These are phyloP conservation scores for Sinapis alba DNA, from an alignment of 441 rosid genomes.

Conservation along the genomic window DNA sequence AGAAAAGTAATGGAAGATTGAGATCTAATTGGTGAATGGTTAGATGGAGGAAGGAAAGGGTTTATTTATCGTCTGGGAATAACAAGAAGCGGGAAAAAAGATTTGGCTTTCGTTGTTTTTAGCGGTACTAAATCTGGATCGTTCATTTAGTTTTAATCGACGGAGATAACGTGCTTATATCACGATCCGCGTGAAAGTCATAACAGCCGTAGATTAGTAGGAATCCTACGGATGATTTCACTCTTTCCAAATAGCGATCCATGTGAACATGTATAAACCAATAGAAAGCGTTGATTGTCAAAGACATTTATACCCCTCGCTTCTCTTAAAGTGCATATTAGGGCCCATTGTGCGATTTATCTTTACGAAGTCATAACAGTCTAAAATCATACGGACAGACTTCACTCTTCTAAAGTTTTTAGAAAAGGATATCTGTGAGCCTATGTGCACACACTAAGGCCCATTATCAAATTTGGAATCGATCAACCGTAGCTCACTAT, in stretches of 20 bases:
- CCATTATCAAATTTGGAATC: neutral
- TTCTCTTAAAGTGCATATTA: neutral
- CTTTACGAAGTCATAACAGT: too few relatives aligned
- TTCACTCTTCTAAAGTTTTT: too few relatives aligned
- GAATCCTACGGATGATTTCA: neutral
- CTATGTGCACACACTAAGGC: neutral
- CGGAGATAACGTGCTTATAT: neutral
- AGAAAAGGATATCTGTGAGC: too few relatives aligned
- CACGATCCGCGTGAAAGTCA: slow-evolving; percentile 13
- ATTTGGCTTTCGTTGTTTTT: neutral
- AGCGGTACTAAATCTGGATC: neutral
- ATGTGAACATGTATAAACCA: slow-evolving; percentile 4
- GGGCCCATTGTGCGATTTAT: neutral
- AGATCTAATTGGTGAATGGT: slow-evolving; percentile 8
- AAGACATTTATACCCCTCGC: neutral
- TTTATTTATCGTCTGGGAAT: slow-evolving; percentile 6
- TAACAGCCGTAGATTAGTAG: neutral
- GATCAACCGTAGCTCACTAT: too few relatives aligned
- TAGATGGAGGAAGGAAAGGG: neutral
- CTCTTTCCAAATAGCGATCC: neutral
- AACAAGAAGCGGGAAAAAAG: slow-evolving; percentile 22
- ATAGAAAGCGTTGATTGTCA: neutral
- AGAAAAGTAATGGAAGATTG: neutral
- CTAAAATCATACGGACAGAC: too few relatives aligned
- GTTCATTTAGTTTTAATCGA: slow-evolving; percentile 16